These are phyloP conservation scores for Russula compacta DNA, from an alignment of 768 basidiomycete genomes.

Conservation along the genomic window DNA sequence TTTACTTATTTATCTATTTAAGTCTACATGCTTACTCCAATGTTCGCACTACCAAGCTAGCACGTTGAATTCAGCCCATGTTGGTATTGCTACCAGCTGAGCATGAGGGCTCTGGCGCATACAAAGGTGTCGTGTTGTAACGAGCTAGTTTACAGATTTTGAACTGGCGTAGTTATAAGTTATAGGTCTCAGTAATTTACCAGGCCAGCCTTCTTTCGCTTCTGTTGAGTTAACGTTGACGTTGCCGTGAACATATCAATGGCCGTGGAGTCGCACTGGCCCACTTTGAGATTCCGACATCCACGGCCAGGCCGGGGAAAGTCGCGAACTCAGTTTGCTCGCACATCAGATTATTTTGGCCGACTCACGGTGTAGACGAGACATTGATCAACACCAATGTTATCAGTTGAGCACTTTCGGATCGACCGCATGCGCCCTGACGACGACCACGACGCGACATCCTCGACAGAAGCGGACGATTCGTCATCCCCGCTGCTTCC, in stretches of 20 bases:
- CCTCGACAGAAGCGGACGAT: constrained; percentile 5
- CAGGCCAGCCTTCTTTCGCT: too few relatives aligned
- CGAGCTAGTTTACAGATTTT: too few relatives aligned
- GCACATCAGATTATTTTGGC: not conserved
- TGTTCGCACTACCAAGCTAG: not conserved
- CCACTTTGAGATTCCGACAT: too few relatives aligned
- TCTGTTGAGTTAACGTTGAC: too few relatives aligned
- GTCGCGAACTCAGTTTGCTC: not conserved
- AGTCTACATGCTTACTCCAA: too few relatives aligned
- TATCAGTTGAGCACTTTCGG: not conserved
- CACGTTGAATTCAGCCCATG: not conserved
- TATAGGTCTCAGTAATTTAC: too few relatives aligned
- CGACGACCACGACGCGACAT: not conserved
- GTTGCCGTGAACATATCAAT: too few relatives aligned
- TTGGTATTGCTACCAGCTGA: not conserved
- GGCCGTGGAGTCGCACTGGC: too few relatives aligned
- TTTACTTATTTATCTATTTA: not conserved
- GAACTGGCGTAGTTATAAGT: too few relatives aligned
- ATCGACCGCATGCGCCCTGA: not conserved
- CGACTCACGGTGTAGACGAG: not conserved
- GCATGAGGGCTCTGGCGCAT: too few relatives aligned
- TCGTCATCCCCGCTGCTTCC: constrained; percentile 11
- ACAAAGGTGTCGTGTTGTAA: too few relatives aligned
- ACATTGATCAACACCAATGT: not conserved
- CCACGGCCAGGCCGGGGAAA: not conserved